These are phyloP conservation scores for Cyberlindnera mrakii DNA, from an alignment of 805 yeast genomes.

Conservation along the genomic window DNA sequence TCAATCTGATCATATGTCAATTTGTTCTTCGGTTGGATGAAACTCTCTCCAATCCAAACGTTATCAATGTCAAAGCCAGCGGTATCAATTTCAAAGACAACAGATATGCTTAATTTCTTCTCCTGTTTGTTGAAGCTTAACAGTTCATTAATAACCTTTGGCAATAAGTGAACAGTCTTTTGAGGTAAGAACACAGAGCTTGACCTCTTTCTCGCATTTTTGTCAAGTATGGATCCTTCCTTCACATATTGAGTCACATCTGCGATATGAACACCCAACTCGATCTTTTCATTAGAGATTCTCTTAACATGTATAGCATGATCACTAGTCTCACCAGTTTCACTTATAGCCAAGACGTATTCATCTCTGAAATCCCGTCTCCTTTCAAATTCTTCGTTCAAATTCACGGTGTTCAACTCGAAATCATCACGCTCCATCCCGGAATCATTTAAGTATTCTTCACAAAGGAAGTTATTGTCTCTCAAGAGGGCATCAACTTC, in stretches of 20 bases:
- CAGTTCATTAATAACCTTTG: constrained; percentile 53
- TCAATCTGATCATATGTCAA: constrained; percentile 54
- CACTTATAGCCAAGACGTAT: constrained; percentile 58
- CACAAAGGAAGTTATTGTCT: constrained; percentile 77
- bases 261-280: constrained; percentile 78
- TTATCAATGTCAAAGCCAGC: constrained; percentile 65
- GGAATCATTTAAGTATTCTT: constrained; percentile 57
- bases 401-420: constrained; percentile 27
- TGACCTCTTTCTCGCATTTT: constrained; percentile 86
- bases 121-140: constrained; percentile 58
- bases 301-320: constrained; percentile 79
- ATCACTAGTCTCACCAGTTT: constrained; percentile 55
- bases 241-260: constrained; percentile 72
- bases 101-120: constrained; percentile 63
- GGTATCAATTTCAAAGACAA: constrained; percentile 75
- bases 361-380: constrained; percentile 55
- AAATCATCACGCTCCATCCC: constrained; percentile 24
- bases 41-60: constrained; percentile 70
- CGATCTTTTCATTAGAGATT: constrained; percentile 53
- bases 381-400: constrained; percentile 22
- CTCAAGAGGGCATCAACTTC: constrained; percentile 86
- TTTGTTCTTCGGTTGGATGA: constrained; percentile 55
- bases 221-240: constrained; percentile 73
- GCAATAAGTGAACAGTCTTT: constrained; percentile 58
- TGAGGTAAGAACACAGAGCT: constrained; percentile 87